Percentiles rank a stretch among this genome's conserved stretches.
Evolutionary conservation across 257 asterid genomes (phyloP).

Genomic region (Euphrasia confusa): DNA sequence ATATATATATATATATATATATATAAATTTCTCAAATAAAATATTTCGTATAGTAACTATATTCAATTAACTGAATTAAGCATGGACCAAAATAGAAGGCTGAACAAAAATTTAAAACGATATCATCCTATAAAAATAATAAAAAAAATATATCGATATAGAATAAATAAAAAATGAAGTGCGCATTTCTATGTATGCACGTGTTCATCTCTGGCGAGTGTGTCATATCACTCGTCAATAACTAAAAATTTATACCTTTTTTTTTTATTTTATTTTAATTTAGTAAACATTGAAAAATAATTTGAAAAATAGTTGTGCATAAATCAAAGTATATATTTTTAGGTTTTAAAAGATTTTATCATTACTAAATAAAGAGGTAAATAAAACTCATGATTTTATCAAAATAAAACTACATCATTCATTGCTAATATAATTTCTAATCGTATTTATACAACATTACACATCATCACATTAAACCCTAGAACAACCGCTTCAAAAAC

Average conservation of each 20-base stretch:
- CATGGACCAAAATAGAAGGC: no score
- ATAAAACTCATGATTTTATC: neutral
- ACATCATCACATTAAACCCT: neutral
- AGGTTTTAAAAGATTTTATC: no score
- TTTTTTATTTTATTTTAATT: neutral
- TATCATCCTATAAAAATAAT: no score
- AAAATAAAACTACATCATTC: constrained; percentile 1
- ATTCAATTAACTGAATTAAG: no score
- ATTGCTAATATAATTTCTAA: constrained; percentile 21
- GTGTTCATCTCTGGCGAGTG: constrained; percentile 8
- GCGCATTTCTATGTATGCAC: constrained; percentile 26
- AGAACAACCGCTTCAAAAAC: neutral
- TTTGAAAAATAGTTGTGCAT: neutral
- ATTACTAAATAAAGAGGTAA: neutral
- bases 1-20: no score
- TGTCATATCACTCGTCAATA: neutral
- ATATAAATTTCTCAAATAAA: no score
- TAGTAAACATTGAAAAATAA: neutral
- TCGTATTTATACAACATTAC: constrained; percentile 27
- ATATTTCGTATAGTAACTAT: no score
- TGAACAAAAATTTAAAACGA: no score
- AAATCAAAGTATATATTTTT: no score
- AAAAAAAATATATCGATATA: neutral
- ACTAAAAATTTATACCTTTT: neutral
- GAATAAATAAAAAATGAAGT: no score